These are phyloP conservation scores for Begonia loranthoides DNA, from an alignment of 306 rosid genomes.

Conservation along the genomic window DNA sequence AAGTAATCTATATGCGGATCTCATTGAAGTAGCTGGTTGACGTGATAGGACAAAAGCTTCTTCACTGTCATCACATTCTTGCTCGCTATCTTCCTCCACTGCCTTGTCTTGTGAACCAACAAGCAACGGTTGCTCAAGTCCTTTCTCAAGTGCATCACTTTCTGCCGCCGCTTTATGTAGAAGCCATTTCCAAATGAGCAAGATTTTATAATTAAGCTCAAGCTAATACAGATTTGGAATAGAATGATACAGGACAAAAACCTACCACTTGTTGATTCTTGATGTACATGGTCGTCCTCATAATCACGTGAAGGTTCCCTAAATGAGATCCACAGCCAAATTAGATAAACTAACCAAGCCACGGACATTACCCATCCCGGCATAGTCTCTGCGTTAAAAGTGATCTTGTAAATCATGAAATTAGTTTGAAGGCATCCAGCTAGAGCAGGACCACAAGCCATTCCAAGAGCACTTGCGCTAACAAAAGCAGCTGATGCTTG, in stretches of 20 bases:
- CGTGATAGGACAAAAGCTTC: background rate
- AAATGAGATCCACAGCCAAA: conserved; percentile 74
- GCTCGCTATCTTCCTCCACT: background rate
- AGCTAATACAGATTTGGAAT: background rate
- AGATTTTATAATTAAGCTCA: background rate
- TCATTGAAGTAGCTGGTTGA: background rate
- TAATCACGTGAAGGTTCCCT: conserved; percentile 66
- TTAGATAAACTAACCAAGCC: conserved; percentile 76
- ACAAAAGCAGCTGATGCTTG: conserved; percentile 99
- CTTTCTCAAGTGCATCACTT: background rate
- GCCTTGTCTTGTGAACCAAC: background rate
- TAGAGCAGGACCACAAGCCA: conserved; percentile 99
- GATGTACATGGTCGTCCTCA: conserved; percentile 25
- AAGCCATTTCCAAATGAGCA: background rate
- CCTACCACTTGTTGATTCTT: conserved; percentile 52
- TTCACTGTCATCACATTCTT: too few species aligned
- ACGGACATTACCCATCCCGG: conserved; percentile 98
- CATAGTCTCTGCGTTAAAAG: conserved; percentile 70
- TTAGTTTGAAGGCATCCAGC: conserved; percentile 82
- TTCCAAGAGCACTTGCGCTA: conserved; percentile 98
- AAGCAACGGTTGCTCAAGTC: background rate
- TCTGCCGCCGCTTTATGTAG: background rate
- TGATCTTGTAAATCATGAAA: conserved; percentile 66
- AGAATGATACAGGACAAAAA: background rate
- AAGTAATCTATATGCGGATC: background rate